These are phyloP conservation scores for Nicotiana sylvestris DNA, from an alignment of 257 asterid genomes.

Conservation along the genomic window DNA sequence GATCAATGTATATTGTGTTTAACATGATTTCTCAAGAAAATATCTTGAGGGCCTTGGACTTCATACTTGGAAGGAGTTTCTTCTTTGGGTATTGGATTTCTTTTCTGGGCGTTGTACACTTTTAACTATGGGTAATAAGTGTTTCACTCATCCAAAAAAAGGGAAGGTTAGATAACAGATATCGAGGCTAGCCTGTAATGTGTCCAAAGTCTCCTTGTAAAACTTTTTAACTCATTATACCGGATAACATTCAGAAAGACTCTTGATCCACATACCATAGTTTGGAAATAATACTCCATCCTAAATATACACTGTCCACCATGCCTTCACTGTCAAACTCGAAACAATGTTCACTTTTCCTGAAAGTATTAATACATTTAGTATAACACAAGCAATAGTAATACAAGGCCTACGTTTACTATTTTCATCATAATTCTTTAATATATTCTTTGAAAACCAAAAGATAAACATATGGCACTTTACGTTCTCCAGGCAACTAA, in stretches of 20 bases:
- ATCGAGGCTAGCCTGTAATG: neutral
- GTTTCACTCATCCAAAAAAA: neutral
- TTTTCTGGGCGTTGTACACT: neutral
- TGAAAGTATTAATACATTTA: neutral
- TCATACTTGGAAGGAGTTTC: neutral
- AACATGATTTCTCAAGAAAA: neutral
- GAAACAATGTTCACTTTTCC: neutral
- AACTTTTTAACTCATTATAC: neutral
- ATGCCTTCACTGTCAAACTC: neutral
- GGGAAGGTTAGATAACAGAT: neutral
- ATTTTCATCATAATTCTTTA: neutral
- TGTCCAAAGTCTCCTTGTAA: slow-evolving; percentile 1
- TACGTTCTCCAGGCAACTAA: no score
- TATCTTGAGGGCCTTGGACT: neutral
- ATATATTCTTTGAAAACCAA: neutral
- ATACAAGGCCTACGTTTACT: neutral
- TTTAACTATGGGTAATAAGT: neutral
- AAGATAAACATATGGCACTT: neutral
- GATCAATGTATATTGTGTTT: neutral
- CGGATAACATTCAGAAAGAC: neutral
- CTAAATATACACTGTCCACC: neutral
- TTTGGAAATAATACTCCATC: neutral
- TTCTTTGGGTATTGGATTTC: neutral
- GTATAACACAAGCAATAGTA: neutral
- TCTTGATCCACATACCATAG: neutral